A percentile compares a stretch with the other conserved stretches of the same genome.
phyloP scores from a whole-genome alignment of 495 filamentous ascomycete genomes.

The Xylaria longipes region DNA sequence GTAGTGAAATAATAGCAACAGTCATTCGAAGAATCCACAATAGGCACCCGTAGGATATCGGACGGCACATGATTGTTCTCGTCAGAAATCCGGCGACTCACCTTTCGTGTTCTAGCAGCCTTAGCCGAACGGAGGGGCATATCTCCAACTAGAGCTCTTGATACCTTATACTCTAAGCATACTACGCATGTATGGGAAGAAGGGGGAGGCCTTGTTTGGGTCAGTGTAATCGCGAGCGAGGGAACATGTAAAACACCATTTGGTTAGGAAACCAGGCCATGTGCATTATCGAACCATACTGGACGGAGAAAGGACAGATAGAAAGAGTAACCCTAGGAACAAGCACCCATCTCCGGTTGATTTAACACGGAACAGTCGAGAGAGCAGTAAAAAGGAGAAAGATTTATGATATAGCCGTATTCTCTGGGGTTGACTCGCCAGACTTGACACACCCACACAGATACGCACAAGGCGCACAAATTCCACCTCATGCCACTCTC shows the following conservation, averaged over 20 bases:
- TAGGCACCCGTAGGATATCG: background rate
- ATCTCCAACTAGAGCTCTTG: background rate
- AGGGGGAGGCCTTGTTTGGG: background rate
- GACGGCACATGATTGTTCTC: background rate
- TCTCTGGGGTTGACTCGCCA: conserved; percentile 46
- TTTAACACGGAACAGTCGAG: conserved; percentile 41
- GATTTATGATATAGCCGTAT: conserved; percentile 48
- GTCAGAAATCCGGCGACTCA: conserved; percentile 7
- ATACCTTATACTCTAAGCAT: background rate
- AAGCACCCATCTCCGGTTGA: conserved; percentile 44
- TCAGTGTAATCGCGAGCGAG: background rate
- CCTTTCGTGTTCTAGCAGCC: background rate
- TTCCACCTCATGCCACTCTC: conserved; percentile 20
- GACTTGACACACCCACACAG: conserved; percentile 44
- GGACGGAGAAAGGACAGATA: conserved; percentile 42
- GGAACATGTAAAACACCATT: background rate
- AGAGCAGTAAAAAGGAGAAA: conserved; percentile 45
- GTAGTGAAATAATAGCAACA: background rate
- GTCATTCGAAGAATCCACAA: background rate
- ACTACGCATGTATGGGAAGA: background rate
- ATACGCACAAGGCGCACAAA: conserved; percentile 33
- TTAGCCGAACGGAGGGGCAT: background rate
- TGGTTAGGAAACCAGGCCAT: conserved; percentile 33
- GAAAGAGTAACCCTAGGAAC: conserved; percentile 43
- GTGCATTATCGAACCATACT: conserved; percentile 46